Evolutionary conservation across 257 asterid species (phyloP).

Genomic region (Nicotiana attenuata): DNA sequence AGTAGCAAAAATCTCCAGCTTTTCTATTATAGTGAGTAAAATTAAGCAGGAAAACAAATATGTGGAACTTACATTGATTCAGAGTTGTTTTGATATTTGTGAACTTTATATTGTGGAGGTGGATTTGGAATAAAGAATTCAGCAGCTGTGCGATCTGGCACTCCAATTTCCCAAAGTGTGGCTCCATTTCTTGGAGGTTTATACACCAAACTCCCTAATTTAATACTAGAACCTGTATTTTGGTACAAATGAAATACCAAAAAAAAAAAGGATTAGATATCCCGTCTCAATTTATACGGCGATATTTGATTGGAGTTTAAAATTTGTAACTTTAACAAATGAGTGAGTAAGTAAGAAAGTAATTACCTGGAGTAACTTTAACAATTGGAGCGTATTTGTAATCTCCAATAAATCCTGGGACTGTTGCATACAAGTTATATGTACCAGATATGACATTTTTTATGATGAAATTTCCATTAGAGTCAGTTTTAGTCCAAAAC

Average conservation of each 20-base stretch:
- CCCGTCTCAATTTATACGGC: no score
- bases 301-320: no score
- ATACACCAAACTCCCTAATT: slow-evolving; percentile 27
- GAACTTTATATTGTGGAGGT: slow-evolving; percentile 8
- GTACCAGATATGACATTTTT: slow-evolving; percentile 39
- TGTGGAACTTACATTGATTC: not conserved
- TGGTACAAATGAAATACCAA: not conserved
- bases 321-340: no score
- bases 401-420: slow-evolving; percentile 51
- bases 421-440: slow-evolving; percentile 54
- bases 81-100: not conserved
- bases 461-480: slow-evolving; percentile 37
- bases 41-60: no score
- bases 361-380: slow-evolving; percentile 23
- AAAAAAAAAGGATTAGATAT: not conserved
- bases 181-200: slow-evolving; percentile 50
- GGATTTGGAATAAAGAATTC: slow-evolving; percentile 57
- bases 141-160: slow-evolving; percentile 56
- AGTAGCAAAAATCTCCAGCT: no score
- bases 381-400: slow-evolving; percentile 36
- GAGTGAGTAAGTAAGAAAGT: not conserved
- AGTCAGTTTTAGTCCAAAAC: slow-evolving; percentile 50
- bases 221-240: slow-evolving; percentile 27
- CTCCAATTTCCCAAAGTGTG: slow-evolving; percentile 72
- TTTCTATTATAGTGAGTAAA: no score